Base-by-base conservation (phyloP, 176 grass and related monocot genomes). In the Oryza coarctata region DNA sequence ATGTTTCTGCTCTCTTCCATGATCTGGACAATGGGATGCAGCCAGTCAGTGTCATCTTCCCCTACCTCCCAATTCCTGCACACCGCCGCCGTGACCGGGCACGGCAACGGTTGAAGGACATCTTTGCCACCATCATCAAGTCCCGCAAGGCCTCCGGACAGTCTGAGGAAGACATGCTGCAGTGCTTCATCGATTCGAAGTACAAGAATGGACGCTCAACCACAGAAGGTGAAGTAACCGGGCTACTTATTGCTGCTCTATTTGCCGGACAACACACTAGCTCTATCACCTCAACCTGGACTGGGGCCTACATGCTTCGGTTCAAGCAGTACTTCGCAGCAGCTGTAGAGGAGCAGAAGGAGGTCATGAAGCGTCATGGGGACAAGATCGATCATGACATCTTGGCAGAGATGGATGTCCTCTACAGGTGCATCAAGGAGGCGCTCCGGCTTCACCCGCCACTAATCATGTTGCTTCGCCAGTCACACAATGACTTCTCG, bases 231-330 rank as follows among this genome's bases (percentile, higher is more conserved):
- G 96, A 98, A 78, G 85, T 95, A 41, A 98, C 93, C 0, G 96
- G 96, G 29, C 87, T 98, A 23, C 91, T 98, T 27, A 98, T 98
- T 4, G 96, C 96, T 1, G 96, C 96, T 3, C 76, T 98, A 26
- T 98, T 98, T 80, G 96, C 96, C 22, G 96, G 96, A 28, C 96
- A 98, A 80, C 96, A 98, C 73, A 98, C 96, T 6, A 98, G 96
- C 43, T 98, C 96, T 1, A 98, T 98, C 81, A 98, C 96, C 68
- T 98, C 96, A 14, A 95, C 93, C 71, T 98, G 96, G 96, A 98
- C 96, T 5, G 96, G 96, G 26, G 96, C 96, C 26, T 98, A 98
- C 83, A 68, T 98, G 45, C 79, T 91, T 14, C 85, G 74, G 35
- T 87, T 88, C 88, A 87, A 95, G 80, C 77, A 98, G 73, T 98